Conservation (phyloP, 2,329 filamentous ascomycete genomes). For the Cladophialophora psammophila region DNA sequence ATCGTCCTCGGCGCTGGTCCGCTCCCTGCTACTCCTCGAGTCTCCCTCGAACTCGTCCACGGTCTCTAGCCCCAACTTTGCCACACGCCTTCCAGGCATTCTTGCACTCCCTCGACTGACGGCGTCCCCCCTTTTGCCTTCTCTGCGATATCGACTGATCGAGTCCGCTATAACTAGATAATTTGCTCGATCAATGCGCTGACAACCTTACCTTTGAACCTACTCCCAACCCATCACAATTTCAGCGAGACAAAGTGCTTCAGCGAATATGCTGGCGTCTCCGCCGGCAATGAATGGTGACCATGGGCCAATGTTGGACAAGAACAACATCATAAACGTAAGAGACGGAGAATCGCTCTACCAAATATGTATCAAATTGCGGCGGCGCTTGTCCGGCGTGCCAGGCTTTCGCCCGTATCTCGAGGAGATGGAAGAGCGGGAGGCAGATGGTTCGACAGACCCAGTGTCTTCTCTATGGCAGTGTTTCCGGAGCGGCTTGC, state of each 20-base stretch:
- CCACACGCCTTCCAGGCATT: slow-evolving; percentile 16
- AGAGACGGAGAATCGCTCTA: slow-evolving; percentile 95
- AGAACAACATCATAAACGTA: slow-evolving; percentile 95
- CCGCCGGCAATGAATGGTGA: slow-evolving; percentile 46
- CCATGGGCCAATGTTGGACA: slow-evolving; percentile 72
- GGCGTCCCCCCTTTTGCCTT: slow-evolving; percentile 4
- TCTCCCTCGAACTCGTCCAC: slow-evolving; percentile 8
- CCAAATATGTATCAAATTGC: slow-evolving; percentile 89
- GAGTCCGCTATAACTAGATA: slow-evolving; percentile 1
- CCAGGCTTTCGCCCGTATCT: slow-evolving; percentile 81
- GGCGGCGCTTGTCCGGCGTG: slow-evolving; percentile 80
- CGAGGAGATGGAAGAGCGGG: slow-evolving; percentile 73
- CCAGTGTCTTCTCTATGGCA: slow-evolving; percentile 93
- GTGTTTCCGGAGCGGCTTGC: slow-evolving; percentile 81
- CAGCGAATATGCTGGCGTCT: slow-evolving; percentile 44
- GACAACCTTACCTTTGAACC: slow-evolving; percentile 1
- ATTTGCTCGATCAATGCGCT: slow-evolving; percentile 21
- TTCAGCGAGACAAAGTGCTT: slow-evolving; percentile 3
- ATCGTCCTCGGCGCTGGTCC: slow-evolving; percentile 30
- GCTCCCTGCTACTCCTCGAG: slow-evolving; percentile 25
- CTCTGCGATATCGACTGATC: slow-evolving; percentile 5
- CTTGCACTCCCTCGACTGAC: neutral
- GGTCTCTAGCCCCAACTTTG: slow-evolving; percentile 21
- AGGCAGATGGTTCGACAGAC: slow-evolving; percentile 67
- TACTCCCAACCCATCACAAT: neutral